Evolutionary conservation across 768 basidiomycete genomes (phyloP), one percentile per base, ranked within the genome.

Genomic region (Termitomyces heimii): DNA sequence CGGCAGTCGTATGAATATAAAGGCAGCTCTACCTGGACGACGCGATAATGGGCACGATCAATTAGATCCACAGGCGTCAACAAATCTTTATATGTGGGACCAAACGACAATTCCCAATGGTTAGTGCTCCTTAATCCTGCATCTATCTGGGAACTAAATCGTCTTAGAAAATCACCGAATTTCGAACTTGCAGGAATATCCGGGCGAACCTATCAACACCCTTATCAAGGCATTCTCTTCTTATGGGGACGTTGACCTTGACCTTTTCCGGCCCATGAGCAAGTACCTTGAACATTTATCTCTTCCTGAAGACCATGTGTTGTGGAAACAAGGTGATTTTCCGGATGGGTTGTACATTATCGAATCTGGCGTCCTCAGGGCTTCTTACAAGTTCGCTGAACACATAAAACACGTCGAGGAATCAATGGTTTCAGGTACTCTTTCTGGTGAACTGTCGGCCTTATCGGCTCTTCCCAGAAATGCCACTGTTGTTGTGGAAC

Each of bases 371-470:
- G 82, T 93, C 42, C 77, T 99, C 32, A 79, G 90, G 13, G 96
- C 95, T 0, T 80, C 80, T 18, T 98, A 98, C 73, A 71, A 76
- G 45, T 95, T 94, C 67, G 84, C 83, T 2, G 84, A 84, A 50
- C 82, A 89, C 63, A 74, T 82, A 9, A 80, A 82, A 29, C 70
- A 72, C 9, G 84, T 93, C 53, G 88, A 90, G 65, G 94, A 96
- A 72, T 91, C 89, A 2, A 96, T 96, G 93, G 92, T 95, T 0
- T 84, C 92, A 4, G 95, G 94, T 2, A 93, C 94, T 1, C 74
- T 97, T 5, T 92, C 95, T 12, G 96, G 96, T 0, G 96, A 98
- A 71, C 70, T 99, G 53, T 87, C 92, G 0, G 90, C 89, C 40
- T 74, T 99, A 18, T 86, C 94, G 8, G 84, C 85, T 31, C 77